phyloP scores from a whole-genome alignment of 2,329 filamentous ascomycete genomes.

The Tolypocladium album region DNA sequence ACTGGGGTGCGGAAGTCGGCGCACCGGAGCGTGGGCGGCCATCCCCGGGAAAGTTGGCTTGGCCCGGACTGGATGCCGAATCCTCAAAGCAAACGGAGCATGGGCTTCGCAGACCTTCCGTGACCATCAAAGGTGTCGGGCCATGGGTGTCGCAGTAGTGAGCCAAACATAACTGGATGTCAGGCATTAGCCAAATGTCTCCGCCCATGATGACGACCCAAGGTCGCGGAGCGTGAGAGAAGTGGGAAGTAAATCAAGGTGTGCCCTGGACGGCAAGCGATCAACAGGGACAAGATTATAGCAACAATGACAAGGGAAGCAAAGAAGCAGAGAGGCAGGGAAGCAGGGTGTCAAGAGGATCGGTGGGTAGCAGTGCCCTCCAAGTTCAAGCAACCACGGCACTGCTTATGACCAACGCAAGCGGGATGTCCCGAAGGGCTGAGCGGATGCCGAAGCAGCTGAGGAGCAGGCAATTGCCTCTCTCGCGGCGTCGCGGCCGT shows the following conservation, averaged over 20 bases:
- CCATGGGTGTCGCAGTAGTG: conserved; percentile 63
- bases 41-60: conserved; percentile 12
- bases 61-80: background rate
- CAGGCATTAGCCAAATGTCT: conserved; percentile 19
- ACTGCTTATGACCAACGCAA: background rate
- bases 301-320: background rate
- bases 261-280: background rate
- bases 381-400: background rate
- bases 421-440: background rate
- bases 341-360: background rate
- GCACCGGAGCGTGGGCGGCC: conserved; percentile 30
- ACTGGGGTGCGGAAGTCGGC: conserved; percentile 21
- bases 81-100: conserved; percentile 49
- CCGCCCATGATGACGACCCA: conserved; percentile 13
- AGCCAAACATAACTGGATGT: conserved; percentile 53
- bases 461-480: background rate
- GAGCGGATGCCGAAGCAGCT: background rate
- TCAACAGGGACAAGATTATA: background rate
- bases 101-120: conserved; percentile 51
- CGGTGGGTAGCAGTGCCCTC: background rate
- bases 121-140: conserved; percentile 59
- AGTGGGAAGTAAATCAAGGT: background rate
- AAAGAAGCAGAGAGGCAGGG: background rate
- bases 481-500: background rate
- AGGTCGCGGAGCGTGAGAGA: background rate